phyloP scores from a whole-genome alignment of 176 grass and related monocot species.

The Phyllostachys edulis region DNA sequence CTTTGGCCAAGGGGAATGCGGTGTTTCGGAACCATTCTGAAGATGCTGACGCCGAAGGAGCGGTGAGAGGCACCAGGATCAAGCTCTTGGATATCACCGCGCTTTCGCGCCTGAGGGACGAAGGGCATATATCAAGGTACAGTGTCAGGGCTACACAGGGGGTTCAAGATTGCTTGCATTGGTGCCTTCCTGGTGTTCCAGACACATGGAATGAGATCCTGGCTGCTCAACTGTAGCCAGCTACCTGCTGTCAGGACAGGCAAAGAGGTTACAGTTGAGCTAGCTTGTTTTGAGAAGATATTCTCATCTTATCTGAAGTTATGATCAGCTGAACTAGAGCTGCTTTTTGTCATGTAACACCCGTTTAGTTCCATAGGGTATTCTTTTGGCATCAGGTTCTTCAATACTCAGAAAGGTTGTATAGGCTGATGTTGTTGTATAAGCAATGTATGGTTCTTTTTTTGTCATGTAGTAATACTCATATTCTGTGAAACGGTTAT shows the following conservation, averaged over 20 bases:
- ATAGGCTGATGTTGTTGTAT: no score
- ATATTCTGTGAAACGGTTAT: no score
- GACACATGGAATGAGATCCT: conserved; percentile 67
- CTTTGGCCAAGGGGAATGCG: conserved; percentile 8
- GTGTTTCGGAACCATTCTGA: conserved; percentile 34
- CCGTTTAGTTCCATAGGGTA: no score
- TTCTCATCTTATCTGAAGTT: no score
- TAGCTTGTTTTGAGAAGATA: neutral
- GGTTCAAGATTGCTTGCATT: conserved; percentile 55
- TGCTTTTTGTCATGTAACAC: no score
- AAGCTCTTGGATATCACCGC: conserved; percentile 50
- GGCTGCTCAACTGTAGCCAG: conserved; percentile 44
- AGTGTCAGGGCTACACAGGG: conserved; percentile 31
- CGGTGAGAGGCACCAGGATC: conserved; percentile 41
- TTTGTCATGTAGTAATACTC: no score
- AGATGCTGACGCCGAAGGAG: conserved; percentile 26
- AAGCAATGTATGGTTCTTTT: no score
- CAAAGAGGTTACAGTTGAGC: neutral
- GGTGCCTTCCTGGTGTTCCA: conserved; percentile 61
- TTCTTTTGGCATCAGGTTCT: no score
- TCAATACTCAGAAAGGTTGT: no score
- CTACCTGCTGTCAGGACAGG: neutral
- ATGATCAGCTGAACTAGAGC: no score
- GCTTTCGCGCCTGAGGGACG: conserved; percentile 45
- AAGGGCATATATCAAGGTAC: conserved; percentile 59